Evolutionary conservation across 2,329 filamentous ascomycete species (phyloP).

Genomic region (Falciphora oryzae): DNA sequence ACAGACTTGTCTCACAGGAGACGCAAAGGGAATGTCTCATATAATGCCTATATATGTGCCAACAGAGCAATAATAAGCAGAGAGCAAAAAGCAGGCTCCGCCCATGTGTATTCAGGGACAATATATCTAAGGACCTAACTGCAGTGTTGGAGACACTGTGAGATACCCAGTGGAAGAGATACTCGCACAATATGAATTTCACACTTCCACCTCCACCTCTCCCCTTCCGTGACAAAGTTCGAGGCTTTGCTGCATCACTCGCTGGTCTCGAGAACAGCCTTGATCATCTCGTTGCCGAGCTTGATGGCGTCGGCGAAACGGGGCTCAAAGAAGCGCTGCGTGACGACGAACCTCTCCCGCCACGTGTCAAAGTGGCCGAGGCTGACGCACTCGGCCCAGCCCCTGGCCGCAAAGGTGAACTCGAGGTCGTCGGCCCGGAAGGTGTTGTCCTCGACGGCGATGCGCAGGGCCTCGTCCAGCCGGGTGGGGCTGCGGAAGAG

Average conservation of each 20-base stretch:
- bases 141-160: too few species aligned
- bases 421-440: constrained; percentile 96
- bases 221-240: background rate
- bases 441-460: constrained; percentile 81
- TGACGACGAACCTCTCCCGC: constrained; percentile 82
- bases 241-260: constrained; percentile 24
- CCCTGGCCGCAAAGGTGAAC: constrained; percentile 93
- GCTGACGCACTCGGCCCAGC: constrained; percentile 90
- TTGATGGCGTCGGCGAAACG: constrained; percentile 81
- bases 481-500: constrained; percentile 78
- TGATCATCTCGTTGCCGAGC: constrained; percentile 95
- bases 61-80: too few species aligned
- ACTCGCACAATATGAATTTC: background rate
- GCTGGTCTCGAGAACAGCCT: constrained; percentile 82
- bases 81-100: too few species aligned
- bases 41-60: too few species aligned
- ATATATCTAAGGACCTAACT: too few species aligned
- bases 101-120: too few species aligned
- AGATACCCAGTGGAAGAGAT: too few species aligned
- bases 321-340: constrained; percentile 87
- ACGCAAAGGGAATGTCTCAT: too few species aligned
- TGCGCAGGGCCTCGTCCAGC: constrained; percentile 78
- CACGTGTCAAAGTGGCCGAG: constrained; percentile 92
- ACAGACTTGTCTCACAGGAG: too few species aligned
- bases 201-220: background rate